Evolutionary conservation across 2,329 filamentous ascomycete genomes (phyloP).

Genomic region (Trichoderma sp.): DNA sequence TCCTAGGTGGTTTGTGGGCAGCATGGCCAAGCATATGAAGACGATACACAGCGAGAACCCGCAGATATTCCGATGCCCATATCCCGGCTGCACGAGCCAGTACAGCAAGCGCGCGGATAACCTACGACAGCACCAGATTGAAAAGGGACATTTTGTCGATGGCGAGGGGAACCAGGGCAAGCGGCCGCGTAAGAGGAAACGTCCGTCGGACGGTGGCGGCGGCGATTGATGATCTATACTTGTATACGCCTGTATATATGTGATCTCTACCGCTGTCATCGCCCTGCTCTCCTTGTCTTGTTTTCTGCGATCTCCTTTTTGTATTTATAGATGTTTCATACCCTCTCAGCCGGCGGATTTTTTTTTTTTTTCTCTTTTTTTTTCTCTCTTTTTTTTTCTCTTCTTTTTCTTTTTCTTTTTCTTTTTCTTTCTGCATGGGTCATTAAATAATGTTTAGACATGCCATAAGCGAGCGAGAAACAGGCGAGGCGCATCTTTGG

Average conservation of each 20-base stretch:
- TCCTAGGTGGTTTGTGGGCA: constrained; percentile 62
- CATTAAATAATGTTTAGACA: neutral
- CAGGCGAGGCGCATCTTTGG: constrained; percentile 14
- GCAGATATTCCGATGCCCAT: constrained; percentile 57
- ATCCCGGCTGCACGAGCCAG: constrained; percentile 57
- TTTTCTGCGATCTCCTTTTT: neutral
- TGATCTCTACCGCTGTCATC: neutral
- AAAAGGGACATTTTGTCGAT: constrained; percentile 59
- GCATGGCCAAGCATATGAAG: constrained; percentile 63
- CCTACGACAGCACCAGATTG: constrained; percentile 59
- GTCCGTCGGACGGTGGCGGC: constrained; percentile 8
- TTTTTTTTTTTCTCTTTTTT: neutral
- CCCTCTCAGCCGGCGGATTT: neutral
- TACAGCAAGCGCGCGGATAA: constrained; percentile 62
- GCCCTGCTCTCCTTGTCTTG: neutral
- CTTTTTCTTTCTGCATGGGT: neutral
- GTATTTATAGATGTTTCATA: neutral
- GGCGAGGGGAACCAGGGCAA: constrained; percentile 43
- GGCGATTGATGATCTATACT: neutral
- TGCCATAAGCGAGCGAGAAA: neutral
- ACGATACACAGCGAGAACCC: constrained; percentile 55
- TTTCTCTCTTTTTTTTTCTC: neutral
- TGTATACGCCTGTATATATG: neutral
- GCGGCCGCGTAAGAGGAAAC: constrained; percentile 53
- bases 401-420: neutral